These are phyloP conservation scores for Backusella mclennaniae DNA, from an alignment of 192 early-diverging fungal genomes.

Conservation along the genomic window DNA sequence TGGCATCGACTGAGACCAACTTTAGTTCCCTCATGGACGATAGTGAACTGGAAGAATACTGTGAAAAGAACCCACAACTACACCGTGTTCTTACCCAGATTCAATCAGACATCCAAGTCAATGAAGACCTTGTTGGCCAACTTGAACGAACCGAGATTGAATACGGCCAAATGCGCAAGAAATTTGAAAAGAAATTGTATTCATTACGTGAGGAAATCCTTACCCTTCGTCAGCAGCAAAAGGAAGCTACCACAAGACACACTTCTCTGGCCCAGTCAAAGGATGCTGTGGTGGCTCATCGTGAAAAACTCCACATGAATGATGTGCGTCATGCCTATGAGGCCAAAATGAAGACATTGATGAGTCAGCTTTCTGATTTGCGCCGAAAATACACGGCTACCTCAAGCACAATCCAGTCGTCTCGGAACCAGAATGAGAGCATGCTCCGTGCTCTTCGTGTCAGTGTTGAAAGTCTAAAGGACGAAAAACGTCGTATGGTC, in stretches of 20 bases:
- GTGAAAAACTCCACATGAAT: constrained; percentile 22
- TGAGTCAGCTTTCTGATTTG: constrained; percentile 46
- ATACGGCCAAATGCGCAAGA: constrained; percentile 47
- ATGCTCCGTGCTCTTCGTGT: constrained; percentile 60
- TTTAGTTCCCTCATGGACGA: neutral
- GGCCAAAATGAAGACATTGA: constrained; percentile 54
- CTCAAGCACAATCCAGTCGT: constrained; percentile 43
- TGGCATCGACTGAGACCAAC: neutral
- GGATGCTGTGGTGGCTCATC: neutral
- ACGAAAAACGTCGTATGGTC: constrained; percentile 73
- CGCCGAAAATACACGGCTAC: constrained; percentile 55
- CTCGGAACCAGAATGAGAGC: constrained; percentile 56
- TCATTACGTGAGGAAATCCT: constrained; percentile 56
- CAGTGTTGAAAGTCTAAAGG: constrained; percentile 68
- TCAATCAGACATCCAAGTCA: constrained; percentile 53
- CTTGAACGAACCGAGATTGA: constrained; percentile 54
- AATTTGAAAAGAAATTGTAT: constrained; percentile 68
- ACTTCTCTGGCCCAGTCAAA: neutral
- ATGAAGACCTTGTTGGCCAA: constrained; percentile 57
- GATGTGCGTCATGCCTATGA: constrained; percentile 52
- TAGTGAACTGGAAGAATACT: neutral
- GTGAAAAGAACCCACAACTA: constrained; percentile 16
- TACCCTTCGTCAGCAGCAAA: constrained; percentile 53
- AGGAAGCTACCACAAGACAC: constrained; percentile 28
- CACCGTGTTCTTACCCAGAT: constrained; percentile 49